Conservation (phyloP, 2,329 filamentous ascomycete species). For the Claviceps sp. region DNA sequence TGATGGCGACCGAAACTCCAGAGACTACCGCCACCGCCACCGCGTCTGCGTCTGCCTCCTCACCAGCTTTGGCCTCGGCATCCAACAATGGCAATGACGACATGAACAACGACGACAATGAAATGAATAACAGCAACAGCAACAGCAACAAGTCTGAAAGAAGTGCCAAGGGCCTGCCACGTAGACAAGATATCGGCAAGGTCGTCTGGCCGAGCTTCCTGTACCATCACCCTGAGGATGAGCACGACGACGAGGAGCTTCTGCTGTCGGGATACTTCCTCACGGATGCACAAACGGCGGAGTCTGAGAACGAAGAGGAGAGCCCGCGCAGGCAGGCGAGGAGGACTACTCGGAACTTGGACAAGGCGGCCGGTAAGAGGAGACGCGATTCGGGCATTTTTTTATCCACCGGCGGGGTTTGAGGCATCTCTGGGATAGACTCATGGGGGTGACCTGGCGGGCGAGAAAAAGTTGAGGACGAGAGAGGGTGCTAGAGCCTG, state of each 20-base stretch:
- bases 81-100: not conserved
- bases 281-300: not conserved
- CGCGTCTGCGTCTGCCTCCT: not conserved
- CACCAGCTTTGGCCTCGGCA: not conserved
- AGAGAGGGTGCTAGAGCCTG: not conserved
- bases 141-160: not conserved
- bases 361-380: not conserved
- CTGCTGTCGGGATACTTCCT: not conserved
- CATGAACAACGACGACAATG: not conserved
- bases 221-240: not conserved
- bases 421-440: not conserved
- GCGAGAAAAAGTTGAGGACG: not conserved
- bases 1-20: not conserved
- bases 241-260: not conserved
- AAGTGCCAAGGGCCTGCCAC: not conserved
- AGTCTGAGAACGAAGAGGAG: not conserved
- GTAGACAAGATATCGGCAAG: not conserved
- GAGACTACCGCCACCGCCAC: not conserved
- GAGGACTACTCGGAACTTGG: not conserved
- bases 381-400: not conserved
- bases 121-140: not conserved
- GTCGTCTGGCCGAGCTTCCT: not conserved
- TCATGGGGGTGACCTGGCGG: not conserved
- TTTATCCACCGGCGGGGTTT: not conserved
- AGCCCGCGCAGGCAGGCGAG: not conserved